Evolutionary conservation across 345 rosid species (phyloP).

Genomic region (Durio zibethinus): DNA sequence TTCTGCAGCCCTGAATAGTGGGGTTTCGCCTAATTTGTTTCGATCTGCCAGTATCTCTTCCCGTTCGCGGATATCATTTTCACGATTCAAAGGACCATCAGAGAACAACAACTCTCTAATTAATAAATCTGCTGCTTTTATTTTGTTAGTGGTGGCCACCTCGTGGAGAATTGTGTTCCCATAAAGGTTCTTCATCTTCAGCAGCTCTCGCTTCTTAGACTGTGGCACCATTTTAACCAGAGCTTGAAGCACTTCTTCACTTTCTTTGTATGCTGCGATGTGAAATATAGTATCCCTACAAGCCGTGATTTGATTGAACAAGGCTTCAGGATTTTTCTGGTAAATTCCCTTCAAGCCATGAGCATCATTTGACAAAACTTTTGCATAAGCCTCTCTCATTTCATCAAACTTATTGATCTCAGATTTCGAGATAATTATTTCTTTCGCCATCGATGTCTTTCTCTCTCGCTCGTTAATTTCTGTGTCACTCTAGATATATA

Average conservation of each 20-base stretch:
- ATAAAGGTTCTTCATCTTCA: slow-evolving; percentile 6
- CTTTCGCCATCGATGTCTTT: background rate
- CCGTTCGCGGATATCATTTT: background rate
- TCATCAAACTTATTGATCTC: background rate
- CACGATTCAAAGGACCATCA: background rate
- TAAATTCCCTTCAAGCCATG: background rate
- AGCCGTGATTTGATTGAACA: background rate
- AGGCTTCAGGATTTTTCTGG: background rate
- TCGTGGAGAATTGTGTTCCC: slow-evolving; percentile 18
- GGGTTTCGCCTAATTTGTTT: slow-evolving; percentile 11
- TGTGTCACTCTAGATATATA: background rate
- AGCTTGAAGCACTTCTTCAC: background rate
- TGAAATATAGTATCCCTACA: slow-evolving; percentile 11
- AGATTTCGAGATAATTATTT: background rate
- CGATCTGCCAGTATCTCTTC: background rate
- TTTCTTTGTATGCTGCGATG: slow-evolving; percentile 15
- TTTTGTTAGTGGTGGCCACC: background rate
- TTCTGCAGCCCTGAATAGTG: slow-evolving; percentile 6
- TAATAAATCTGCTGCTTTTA: background rate
- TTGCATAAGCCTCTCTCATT: background rate
- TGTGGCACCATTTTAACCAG: background rate
- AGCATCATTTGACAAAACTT: background rate
- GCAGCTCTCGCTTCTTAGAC: background rate
- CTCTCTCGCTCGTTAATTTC: too few species aligned
- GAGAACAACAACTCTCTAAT: background rate